phyloP scores from a whole-genome alignment of 768 basidiomycete species.

The Leucocoprinus birnbaumii region DNA sequence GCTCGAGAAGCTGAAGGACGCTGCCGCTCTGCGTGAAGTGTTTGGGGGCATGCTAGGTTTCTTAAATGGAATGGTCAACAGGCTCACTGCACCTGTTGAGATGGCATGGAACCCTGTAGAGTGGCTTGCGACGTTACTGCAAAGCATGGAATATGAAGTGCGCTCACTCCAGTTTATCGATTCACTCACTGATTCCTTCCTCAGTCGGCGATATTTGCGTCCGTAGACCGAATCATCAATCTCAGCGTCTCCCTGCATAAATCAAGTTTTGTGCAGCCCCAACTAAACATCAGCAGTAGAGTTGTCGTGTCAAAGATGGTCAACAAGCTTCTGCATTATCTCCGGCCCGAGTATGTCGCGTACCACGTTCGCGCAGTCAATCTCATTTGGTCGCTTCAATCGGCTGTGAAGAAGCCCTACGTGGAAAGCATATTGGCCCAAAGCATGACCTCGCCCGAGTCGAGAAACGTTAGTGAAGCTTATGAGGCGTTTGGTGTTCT shows the following conservation, averaged over 20 bases:
- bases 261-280: conserved; percentile 47
- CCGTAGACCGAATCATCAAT: conserved; percentile 62
- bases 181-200: conserved; percentile 5
- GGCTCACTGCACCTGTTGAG: conserved; percentile 35
- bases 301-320: conserved; percentile 58
- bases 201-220: conserved; percentile 62
- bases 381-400: conserved; percentile 80
- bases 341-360: conserved; percentile 58
- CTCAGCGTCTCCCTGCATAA: conserved; percentile 54
- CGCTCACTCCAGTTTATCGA: conserved; percentile 12
- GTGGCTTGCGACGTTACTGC: conserved; percentile 62
- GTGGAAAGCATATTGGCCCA: conserved; percentile 81
- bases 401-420: conserved; percentile 48
- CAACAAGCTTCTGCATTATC: conserved; percentile 68
- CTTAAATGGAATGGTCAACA: conserved; percentile 45
- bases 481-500: conserved; percentile 90
- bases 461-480: conserved; percentile 45
- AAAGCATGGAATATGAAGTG: conserved; percentile 56
- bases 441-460: conserved; percentile 57
- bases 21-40: conserved; percentile 39
- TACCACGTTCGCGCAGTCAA: conserved; percentile 83
- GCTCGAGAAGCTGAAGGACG: conserved; percentile 29
- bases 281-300: conserved; percentile 52
- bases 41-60: conserved; percentile 51
- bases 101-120: conserved; percentile 58